These are phyloP conservation scores for Chrysoporthe austroafricana DNA, from an alignment of 2,329 filamentous ascomycete genomes.

Conservation along the genomic window DNA sequence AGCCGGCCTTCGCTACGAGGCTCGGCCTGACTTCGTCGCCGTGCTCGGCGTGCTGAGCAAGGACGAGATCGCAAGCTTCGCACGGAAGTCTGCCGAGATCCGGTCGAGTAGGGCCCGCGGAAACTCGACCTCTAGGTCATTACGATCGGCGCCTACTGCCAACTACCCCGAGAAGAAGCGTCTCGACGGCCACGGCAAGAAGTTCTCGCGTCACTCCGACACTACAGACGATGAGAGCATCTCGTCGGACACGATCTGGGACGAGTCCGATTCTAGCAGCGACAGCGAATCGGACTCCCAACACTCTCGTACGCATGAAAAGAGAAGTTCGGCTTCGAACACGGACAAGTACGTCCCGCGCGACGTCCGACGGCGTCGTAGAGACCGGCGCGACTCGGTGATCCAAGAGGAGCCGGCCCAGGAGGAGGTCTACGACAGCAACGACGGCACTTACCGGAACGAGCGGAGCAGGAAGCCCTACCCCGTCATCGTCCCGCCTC, in stretches of 20 bases:
- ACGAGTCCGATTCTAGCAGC: constrained; percentile 36
- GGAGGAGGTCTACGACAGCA: constrained; percentile 28
- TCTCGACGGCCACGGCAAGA: constrained; percentile 6
- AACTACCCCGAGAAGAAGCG: constrained; percentile 21
- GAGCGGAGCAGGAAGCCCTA: constrained; percentile 38
- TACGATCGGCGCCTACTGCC: background rate
- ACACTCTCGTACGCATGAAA: constrained; percentile 18
- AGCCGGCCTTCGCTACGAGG: constrained; percentile 63
- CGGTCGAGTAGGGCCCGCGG: constrained; percentile 44
- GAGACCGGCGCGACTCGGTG: constrained; percentile 35
- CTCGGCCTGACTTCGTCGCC: constrained; percentile 63
- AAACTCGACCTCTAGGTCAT: constrained; percentile 23
- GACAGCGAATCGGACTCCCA: constrained; percentile 30
- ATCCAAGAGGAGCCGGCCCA: constrained; percentile 40
- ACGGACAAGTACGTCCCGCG: constrained; percentile 29
- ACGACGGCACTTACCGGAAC: constrained; percentile 28
- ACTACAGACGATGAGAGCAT: constrained; percentile 28
- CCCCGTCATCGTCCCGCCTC: constrained; percentile 46
- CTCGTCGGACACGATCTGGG: constrained; percentile 35
- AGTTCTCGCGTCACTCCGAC: constrained; percentile 26
- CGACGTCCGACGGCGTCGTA: constrained; percentile 25
- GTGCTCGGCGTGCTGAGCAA: constrained; percentile 58
- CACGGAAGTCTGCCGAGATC: constrained; percentile 52
- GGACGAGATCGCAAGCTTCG: constrained; percentile 56
- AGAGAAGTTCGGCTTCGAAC: constrained; percentile 25